Evolutionary conservation across 192 early-diverging fungal species (phyloP).

Genomic region (Martensiomyces pterosporus): DNA sequence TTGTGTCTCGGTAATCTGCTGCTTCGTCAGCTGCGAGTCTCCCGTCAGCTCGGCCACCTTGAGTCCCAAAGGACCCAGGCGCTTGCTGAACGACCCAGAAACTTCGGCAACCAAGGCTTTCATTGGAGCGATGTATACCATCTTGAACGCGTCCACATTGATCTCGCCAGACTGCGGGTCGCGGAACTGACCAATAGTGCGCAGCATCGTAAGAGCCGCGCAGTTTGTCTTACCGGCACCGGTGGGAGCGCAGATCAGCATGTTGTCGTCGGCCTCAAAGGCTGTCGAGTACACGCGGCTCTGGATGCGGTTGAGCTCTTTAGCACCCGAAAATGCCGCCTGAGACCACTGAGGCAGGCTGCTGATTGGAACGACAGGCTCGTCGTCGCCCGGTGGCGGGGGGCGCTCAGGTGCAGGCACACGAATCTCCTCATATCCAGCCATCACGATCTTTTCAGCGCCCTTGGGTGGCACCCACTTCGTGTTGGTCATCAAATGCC

Average conservation of each 20-base stretch:
- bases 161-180: conserved; percentile 69
- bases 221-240: conserved; percentile 99
- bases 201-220: conserved; percentile 93
- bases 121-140: conserved; percentile 99
- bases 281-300: conserved; percentile 83
- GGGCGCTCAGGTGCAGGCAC: conserved; percentile 81
- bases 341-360: conserved; percentile 80
- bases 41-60: conserved; percentile 96
- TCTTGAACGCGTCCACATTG: conserved; percentile 84
- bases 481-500: conserved; percentile 98
- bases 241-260: conserved; percentile 97
- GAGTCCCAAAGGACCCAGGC: conserved; percentile 74
- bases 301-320: conserved; percentile 85
- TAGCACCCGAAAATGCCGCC: conserved; percentile 63
- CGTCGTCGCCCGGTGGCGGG: conserved; percentile 56
- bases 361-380: conserved; percentile 61
- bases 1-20: conserved; percentile 93
- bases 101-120: conserved; percentile 98
- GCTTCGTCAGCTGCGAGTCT: conserved; percentile 94
- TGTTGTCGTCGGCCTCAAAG: conserved; percentile 84
- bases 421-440: conserved; percentile 93
- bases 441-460: conserved; percentile 82
- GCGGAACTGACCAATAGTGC: conserved; percentile 78
- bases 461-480: conserved; percentile 88
- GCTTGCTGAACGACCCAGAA: conserved; percentile 80